Conservation (phyloP, 805 yeast species). For the Schizosaccharomyces osmophilus region DNA sequence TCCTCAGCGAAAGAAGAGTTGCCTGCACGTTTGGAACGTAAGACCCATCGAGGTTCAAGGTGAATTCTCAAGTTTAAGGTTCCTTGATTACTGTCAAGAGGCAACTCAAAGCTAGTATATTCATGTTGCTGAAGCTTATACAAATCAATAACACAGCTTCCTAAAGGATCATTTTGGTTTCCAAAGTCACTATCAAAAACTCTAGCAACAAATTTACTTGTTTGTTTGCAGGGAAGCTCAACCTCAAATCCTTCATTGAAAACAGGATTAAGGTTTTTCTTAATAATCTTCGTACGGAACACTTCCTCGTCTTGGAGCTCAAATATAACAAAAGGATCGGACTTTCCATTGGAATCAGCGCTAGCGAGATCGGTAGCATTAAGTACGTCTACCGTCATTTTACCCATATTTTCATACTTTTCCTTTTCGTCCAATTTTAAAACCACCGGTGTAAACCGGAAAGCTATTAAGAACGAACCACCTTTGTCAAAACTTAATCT, state of each 20-base stretch:
- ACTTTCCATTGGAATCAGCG: slow-evolving; percentile 78
- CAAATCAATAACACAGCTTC: slow-evolving; percentile 34
- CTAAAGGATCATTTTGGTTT: slow-evolving; percentile 60
- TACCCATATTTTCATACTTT: slow-evolving; percentile 51
- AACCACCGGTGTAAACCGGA: slow-evolving; percentile 62
- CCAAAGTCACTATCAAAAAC: slow-evolving; percentile 88
- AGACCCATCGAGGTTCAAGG: slow-evolving; percentile 49
- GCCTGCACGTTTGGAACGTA: slow-evolving; percentile 8
- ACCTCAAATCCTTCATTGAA: slow-evolving; percentile 53
- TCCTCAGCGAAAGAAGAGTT: slow-evolving; percentile 15
- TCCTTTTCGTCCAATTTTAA: slow-evolving; percentile 47
- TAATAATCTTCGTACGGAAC: slow-evolving; percentile 53
- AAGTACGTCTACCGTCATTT: slow-evolving; percentile 31
- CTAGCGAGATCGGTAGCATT: slow-evolving; percentile 48
- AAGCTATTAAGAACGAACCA: slow-evolving; percentile 9
- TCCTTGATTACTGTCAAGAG: slow-evolving; percentile 28
- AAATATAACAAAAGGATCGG: slow-evolving; percentile 70
- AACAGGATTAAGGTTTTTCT: slow-evolving; percentile 72
- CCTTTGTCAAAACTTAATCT: background rate
- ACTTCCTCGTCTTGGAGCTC: slow-evolving; percentile 38
- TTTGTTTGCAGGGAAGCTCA: slow-evolving; percentile 35
- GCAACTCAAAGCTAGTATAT: slow-evolving; percentile 26
- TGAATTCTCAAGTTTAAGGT: slow-evolving; percentile 41
- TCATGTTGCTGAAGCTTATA: slow-evolving; percentile 35
- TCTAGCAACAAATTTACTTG: slow-evolving; percentile 30